Evolutionary conservation across 2,329 filamentous ascomycete species (phyloP).

Genomic region (Penicillium sp.): DNA sequence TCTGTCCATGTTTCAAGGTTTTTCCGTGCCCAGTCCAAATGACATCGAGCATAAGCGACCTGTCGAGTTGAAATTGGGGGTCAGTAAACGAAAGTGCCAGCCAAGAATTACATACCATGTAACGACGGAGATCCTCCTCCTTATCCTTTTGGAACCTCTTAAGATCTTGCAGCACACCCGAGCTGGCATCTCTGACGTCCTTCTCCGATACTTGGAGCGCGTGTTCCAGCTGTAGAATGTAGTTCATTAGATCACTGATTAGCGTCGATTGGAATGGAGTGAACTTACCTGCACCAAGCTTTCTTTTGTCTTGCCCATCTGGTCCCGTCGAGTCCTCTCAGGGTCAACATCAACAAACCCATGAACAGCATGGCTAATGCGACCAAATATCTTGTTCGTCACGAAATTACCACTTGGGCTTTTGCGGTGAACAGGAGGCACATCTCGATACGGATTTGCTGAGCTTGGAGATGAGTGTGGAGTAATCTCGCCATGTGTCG

Average conservation of each 20-base stretch:
- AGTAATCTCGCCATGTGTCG: constrained; percentile 72
- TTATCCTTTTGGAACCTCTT: constrained; percentile 93
- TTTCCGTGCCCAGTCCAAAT: constrained; percentile 91
- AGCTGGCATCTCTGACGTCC: constrained; percentile 89
- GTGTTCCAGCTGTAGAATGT: constrained; percentile 69
- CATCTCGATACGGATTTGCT: constrained; percentile 51
- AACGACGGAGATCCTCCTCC: constrained; percentile 85
- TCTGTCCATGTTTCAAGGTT: constrained; percentile 91
- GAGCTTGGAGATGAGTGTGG: constrained; percentile 66
- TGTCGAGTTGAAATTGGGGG: constrained; percentile 35
- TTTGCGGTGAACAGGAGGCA: constrained; percentile 64
- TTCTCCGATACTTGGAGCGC: constrained; percentile 82
- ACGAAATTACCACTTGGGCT: constrained; percentile 83
- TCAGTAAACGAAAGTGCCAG: constrained; percentile 4
- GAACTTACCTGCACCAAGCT: constrained; percentile 60
- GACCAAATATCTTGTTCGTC: constrained; percentile 87
- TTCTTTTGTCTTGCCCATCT: constrained; percentile 93
- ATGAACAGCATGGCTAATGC: constrained; percentile 90
- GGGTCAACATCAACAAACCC: constrained; percentile 96
- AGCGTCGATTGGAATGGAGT: neutral
- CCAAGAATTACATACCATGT: constrained; percentile 70
- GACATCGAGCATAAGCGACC: constrained; percentile 88
- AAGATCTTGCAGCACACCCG: constrained; percentile 81
- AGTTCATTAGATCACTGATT: constrained; percentile 6
- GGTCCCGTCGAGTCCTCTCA: constrained; percentile 83